Evolutionary conservation across 2,329 filamentous ascomycete species (phyloP), one percentile per base, ranked within the genome.

Genomic region (Colletotrichum paranaense): DNA sequence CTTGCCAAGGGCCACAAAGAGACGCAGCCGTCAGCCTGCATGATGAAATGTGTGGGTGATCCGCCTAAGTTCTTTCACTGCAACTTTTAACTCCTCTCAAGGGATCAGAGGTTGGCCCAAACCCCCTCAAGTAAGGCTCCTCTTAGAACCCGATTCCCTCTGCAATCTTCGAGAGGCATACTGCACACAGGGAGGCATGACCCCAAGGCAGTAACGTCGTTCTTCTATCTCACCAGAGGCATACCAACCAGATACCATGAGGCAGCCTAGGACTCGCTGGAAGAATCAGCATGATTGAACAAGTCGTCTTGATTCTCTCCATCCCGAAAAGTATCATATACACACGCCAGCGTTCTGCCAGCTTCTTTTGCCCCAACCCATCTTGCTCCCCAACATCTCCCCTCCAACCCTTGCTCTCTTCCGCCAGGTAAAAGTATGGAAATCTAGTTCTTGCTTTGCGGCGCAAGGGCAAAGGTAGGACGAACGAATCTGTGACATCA

Each of bases 401-500:
- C 8, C 8, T 14, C 24, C 8, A 2, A 32, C 4, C 16, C 14
- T 4, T 16, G 19, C 35, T 32, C 32, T 22, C 30, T 12, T 11
- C 12, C 8, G 5, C n/a, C 30, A n/a, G n/a, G 1, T 42, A 38
- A 35, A 19, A 19, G 14, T 49, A 49, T 22, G 55, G 8, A 11
- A 19, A 3, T 60, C 60, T 80, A 92, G 85, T 92, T 89, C 72
- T 88, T 82, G 73, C 89, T 85, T 77, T 86, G 82, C n/a, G 95
- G 95, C 64, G 92, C 91, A 74, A 93, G 89, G 59, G 92, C 91
- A 83, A 92, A 95, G 26, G 94, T 96, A 76, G 95, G 94, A 81
- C 94, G 90, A 79, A 97, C 92, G 80, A 94, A 96, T 83, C 94
- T 95, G 78, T 30, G 56, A 7, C 42, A 64, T 1, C 8, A 16